phyloP scores from a whole-genome alignment of 106 monocot species.

The Phalaenopsis equestris region DNA sequence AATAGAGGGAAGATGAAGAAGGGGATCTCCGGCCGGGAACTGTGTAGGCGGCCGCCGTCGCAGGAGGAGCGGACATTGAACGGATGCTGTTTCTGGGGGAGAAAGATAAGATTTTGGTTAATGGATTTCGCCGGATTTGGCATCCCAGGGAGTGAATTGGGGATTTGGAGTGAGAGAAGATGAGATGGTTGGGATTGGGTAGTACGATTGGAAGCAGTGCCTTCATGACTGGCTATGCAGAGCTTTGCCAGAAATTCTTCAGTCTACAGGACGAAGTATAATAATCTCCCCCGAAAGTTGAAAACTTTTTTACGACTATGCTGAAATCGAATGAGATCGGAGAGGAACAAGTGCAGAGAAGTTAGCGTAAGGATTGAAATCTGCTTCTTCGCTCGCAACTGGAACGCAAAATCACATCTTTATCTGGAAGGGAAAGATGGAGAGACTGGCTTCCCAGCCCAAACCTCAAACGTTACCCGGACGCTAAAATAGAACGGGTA shows the following conservation, averaged over 20 bases:
- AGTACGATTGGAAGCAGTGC: neutral
- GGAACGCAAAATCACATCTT: neutral
- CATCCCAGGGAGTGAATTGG: constrained; percentile 3
- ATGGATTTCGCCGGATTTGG: constrained; percentile 11
- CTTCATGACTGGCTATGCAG: neutral
- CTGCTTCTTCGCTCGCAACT: neutral
- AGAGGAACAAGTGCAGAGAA: neutral
- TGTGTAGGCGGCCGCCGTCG: neutral
- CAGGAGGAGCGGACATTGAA: neutral
- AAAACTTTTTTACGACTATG: neutral
- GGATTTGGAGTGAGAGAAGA: constrained; percentile 11
- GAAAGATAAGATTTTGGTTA: constrained; percentile 7
- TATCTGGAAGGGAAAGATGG: neutral
- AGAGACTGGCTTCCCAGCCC: neutral
- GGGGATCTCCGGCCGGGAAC: constrained; percentile 8
- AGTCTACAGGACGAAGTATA: neutral
- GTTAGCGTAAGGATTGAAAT: neutral
- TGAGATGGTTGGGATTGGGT: neutral
- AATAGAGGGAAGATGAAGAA: constrained; percentile 54
- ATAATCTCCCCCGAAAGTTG: neutral
- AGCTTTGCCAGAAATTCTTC: neutral
- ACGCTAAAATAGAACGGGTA: neutral
- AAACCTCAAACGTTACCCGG: neutral
- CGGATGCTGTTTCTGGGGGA: neutral
- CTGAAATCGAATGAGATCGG: neutral